Evolutionary conservation across 139 green algal genomes (phyloP).

Genomic region (Dunaliella primolecta): DNA sequence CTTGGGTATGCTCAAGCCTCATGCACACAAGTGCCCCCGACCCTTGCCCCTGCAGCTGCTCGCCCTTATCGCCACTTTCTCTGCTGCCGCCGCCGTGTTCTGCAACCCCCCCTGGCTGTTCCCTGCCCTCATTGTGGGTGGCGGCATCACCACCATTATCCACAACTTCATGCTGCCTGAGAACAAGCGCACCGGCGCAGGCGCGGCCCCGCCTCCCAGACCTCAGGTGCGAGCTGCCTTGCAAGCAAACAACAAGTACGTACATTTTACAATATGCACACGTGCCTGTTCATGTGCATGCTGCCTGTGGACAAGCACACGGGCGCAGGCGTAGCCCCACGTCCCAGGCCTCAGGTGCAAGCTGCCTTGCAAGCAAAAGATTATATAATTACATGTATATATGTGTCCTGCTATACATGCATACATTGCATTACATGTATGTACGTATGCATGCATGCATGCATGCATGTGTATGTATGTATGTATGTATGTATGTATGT

Average conservation of each 20-base stretch:
- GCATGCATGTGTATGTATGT: not conserved
- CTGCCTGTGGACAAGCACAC: not conserved
- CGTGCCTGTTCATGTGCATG: too few species aligned
- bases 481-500: not conserved
- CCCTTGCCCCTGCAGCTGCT: too few species aligned
- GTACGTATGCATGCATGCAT: not conserved
- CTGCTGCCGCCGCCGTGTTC: constrained; percentile 71
- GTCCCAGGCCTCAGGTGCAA: not conserved
- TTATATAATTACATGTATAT: not conserved
- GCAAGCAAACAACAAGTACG: too few species aligned
- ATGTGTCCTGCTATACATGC: too few species aligned
- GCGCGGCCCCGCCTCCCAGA: too few species aligned
- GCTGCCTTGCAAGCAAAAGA: not conserved
- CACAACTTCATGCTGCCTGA: constrained; percentile 17
- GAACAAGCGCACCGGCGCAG: not conserved
- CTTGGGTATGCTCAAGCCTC: too few species aligned
- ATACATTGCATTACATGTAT: too few species aligned
- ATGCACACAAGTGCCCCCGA: too few species aligned
- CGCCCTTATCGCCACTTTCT: constrained; percentile 33
- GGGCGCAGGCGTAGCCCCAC: not conserved
- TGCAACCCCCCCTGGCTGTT: constrained; percentile 75
- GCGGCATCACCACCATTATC: constrained; percentile 52
- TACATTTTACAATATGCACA: too few species aligned
- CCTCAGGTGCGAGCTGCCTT: not conserved
- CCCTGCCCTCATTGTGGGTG: constrained; percentile 66